Base-by-base conservation (phyloP, 2,329 filamentous ascomycete species). In the Beauveria scarabaeidicola region DNA sequence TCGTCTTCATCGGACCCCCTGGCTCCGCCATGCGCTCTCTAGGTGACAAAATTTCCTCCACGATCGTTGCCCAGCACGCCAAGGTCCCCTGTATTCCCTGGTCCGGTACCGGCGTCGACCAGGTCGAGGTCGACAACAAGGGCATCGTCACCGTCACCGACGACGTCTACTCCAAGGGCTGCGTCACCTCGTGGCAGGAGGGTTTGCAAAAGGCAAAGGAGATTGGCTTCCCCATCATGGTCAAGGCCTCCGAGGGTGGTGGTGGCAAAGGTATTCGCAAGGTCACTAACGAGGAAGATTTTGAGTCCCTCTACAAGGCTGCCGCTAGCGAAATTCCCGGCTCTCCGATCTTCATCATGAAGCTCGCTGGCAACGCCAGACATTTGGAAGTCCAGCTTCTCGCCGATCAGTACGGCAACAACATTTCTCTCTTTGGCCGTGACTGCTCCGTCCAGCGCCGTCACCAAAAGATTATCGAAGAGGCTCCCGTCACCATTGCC, bases 311-410 rank as follows among this genome's bases (percentile, higher is more conserved):
- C 50, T 99, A 97, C 82, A 94, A 95, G 75, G 94, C 93, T 50
- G 94, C 95, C 23, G 92, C 94, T 5, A 96, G 88, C 74, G 95
- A 99, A 75, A 97, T 99, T 66, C 95, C 94, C 11, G 95, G 95
- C 52, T 99, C 94, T 32, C 94, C 95, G 66, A 99, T 99, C 76
- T 99, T 99, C 83, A 96, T 99, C 78, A 99, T 99, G 94, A 97
- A 99, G 85, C 81, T 99, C 64, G 94, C 94, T 53, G 94, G 93
- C 67, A 96, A 96, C 72, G 94, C 94, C 44, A 83, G 94, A 67
- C 94, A 99, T 82, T 80, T 99, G 77, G 94, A 99, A 77, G 95
- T 99, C 61, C 94, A 99, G 78, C 81, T 99, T 65, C 82, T 99
- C 58, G 95, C 94, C 65, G 95, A 99, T 79, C 91, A 99, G 81